Evolutionary conservation across 1,284 basidiomycete genomes (phyloP), one percentile per base, ranked within the genome.

Genomic region (Trametes hirsuta): DNA sequence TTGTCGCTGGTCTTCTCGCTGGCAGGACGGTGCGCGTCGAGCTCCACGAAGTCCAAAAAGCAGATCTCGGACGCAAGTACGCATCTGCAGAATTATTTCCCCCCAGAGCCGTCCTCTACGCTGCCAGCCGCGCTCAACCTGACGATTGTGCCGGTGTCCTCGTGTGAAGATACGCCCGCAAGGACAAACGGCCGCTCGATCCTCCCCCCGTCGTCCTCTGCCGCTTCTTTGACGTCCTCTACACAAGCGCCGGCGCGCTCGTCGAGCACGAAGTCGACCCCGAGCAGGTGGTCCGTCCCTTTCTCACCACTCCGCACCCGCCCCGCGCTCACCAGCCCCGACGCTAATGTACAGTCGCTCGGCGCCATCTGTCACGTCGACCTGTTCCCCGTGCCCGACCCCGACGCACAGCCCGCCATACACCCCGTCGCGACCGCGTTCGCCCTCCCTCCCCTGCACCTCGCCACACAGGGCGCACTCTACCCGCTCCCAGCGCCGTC

Each of bases 171-270:
- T 79, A 76, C 35, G 65, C 59, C 0, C 72, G 72, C 55, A 74
- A 76, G 34, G 78, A 79, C 61, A 71, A 77, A n/a, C 67, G 78
- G 21, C 76, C 77, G 2, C 70, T 78, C 25, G 77, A 80, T 57
- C 79, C 79, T 1, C 79, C 79, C 0, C 78, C 78, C 2, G 77
- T 79, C 39, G 74, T 77, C 1, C 67, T 69, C 34, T 66, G 77
- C 22, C 68, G 69, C n/a, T 66, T 76, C 35, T 63, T 52, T 37
- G 42, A 66, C 44, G 65, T 76, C 3, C 52, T 69, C 24, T 64
- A 74, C 45, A 64, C 63, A 11, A 73, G 72, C 9, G 65, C 69
- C 0, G 59, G 65, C 12, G 61, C 66, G 40, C 68, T 74, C 57
- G 67, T 61, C 21, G 77, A 78, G 53, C 56, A 67, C 18, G 79